Evolutionary conservation across 371 early-diverging fungal species (phyloP).

Genomic region (Mortierella sp.): DNA sequence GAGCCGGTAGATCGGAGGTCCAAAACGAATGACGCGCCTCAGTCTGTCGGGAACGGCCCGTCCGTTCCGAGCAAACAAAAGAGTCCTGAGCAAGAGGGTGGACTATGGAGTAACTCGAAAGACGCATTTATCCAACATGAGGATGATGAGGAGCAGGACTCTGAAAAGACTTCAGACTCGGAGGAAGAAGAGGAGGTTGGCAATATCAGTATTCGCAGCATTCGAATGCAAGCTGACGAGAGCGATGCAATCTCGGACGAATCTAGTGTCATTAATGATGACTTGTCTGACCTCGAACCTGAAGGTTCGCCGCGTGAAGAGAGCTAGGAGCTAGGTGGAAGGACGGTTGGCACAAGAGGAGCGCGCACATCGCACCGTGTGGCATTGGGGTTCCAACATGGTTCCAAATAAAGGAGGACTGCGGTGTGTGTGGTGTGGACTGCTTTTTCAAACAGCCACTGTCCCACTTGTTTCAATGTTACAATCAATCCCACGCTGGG

Average conservation of each 20-base stretch:
- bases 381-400: no score
- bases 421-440: no score
- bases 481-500: no score
- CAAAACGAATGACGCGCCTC: neutral
- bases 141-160: slow-evolving; percentile 6
- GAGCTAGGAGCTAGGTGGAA: no score
- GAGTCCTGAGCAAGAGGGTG: neutral
- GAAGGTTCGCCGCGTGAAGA: no score
- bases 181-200: slow-evolving; percentile 11
- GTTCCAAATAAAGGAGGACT: no score
- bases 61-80: neutral
- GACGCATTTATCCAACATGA: neutral
- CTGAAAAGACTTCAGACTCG: slow-evolving; percentile 29
- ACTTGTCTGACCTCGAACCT: slow-evolving; percentile 28
- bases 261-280: slow-evolving; percentile 31
- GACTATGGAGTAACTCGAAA: neutral
- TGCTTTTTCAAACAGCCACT: no score
- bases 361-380: no score
- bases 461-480: no score
- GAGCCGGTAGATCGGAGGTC: slow-evolving; percentile 1
- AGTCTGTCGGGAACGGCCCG: neutral
- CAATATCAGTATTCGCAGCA: neutral
- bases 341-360: no score
- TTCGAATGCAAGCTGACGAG: neutral
- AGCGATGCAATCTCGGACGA: slow-evolving; percentile 23